Evolutionary conservation across 345 rosid genomes (phyloP).

Genomic region (Mercurialis annua): DNA sequence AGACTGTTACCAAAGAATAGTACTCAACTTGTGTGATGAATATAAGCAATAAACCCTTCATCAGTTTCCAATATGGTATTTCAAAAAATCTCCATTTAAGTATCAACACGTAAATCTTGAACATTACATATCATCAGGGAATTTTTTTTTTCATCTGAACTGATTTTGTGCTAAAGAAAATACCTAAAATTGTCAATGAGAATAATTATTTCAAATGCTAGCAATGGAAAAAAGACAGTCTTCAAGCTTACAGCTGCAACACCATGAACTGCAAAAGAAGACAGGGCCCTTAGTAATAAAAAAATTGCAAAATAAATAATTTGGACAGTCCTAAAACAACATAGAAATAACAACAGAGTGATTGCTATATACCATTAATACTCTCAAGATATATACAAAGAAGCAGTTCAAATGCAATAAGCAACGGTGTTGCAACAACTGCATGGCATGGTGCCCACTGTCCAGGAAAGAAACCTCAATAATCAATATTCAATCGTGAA

Average conservation of each 20-base stretch:
- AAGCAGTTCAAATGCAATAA: conserved; percentile 88
- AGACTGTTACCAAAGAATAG: neutral
- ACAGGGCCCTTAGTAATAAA: conserved; percentile 12
- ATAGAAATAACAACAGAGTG: conserved; percentile 11
- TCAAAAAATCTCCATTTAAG: neutral
- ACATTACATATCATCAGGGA: neutral
- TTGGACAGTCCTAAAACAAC: neutral
- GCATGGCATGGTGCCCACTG: conserved; percentile 99
- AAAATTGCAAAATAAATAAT: neutral
- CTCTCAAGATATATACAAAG: conserved; percentile 96
- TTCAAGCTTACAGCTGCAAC: conserved; percentile 75
- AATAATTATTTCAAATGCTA: conserved; percentile 70
- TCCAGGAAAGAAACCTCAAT: conserved; percentile 30
- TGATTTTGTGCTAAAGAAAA: conserved; percentile 13
- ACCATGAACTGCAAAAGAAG: conserved; percentile 39
- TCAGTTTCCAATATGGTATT: no score
- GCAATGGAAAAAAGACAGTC: conserved; percentile 80
- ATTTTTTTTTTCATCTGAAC: neutral
- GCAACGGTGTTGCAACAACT: conserved; percentile 84
- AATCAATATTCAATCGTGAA: conserved; percentile 9
- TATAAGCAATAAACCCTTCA: neutral
- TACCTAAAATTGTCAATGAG: conserved; percentile 93
- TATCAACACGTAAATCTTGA: neutral
- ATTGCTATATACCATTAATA: conserved; percentile 44
- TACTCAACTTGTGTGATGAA: neutral